These are phyloP conservation scores for Cryptosporidium sp. DNA, from an alignment of 169 alveolate genomes.

Conservation along the genomic window DNA sequence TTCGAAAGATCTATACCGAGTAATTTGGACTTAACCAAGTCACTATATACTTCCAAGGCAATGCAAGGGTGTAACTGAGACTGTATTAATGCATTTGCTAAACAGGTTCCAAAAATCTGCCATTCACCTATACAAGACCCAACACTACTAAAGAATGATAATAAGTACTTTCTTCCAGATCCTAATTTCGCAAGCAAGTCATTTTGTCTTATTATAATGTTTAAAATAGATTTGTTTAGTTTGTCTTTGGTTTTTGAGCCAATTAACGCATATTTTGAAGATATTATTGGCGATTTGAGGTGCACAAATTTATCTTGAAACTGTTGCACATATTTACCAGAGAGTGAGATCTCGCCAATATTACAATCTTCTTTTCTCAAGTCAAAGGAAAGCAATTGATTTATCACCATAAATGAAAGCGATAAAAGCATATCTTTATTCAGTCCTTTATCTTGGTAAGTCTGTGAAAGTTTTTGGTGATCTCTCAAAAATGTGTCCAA, in stretches of 20 bases:
- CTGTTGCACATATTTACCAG: neutral
- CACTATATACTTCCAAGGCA: conserved; percentile 50
- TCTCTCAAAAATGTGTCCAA: neutral
- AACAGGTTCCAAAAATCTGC: conserved; percentile 5
- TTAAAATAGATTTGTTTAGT: neutral
- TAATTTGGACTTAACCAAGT: conserved; percentile 20
- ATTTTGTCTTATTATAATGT: conserved; percentile 15
- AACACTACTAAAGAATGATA: neutral
- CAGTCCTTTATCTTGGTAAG: neutral
- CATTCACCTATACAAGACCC: neutral
- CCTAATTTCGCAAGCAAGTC: conserved; percentile 14
- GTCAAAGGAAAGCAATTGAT: neutral
- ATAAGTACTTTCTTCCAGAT: conserved; percentile 39
- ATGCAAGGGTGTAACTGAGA: conserved; percentile 8
- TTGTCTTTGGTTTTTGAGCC: conserved; percentile 10
- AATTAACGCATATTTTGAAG: conserved; percentile 46
- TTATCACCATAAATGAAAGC: neutral
- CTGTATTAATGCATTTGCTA: conserved; percentile 23
- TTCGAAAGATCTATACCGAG: conserved; percentile 42
- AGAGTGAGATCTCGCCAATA: neutral
- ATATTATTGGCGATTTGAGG: conserved; percentile 46
- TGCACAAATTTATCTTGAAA: conserved; percentile 4
- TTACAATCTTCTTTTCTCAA: neutral
- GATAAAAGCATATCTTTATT: conserved; percentile 4
- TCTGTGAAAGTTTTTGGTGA: neutral